Evolutionary conservation across 73 alveolate genomes (phyloP), one percentile per base, ranked within the genome.

Genomic region (Paraurostyla sp.): DNA sequence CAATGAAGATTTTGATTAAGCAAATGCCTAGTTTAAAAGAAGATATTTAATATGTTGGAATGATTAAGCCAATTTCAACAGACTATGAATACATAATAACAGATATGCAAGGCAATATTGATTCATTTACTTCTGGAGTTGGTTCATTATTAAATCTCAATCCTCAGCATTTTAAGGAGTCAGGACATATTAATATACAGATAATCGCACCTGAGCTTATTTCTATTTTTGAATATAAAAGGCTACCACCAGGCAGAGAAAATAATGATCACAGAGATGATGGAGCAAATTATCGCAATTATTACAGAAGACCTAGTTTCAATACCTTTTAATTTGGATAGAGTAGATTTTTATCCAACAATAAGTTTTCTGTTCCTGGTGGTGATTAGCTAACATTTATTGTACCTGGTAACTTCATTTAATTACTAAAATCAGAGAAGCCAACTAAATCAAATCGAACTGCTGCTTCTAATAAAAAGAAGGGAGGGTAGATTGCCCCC

Each of bases 11-110:
- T 43, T 35, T 69, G 25, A 56, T 85, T 6, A 69, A 71, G 33
- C 56, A 85, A 48, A 71, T 85, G 83, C 93, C 93, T 32, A 29
- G 88, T 15, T 50, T 85, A 32, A 33, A 29, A 29, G 93, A 85
- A 30, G 93, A 83, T 20, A 57, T 85, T 25, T 29, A 85, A 43
- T 85, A 85, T 59, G 93, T 85, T 2, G 93, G 93, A 30, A 85
- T 85, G 93, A 36, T 85, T 6, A 69, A 83, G 35, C 80, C 87
- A 9, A 51, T 38, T 2, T 18, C 42, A 16, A 60, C 93, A 9
- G 88, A 68, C 43, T 36, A 20, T 40, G 93, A 85, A 13, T 71
- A 71, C 41, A 69, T 85, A 15, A 29, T 85, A 9, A 59, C 83
- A 3, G 71, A 42, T 30, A 56, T 36, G 52, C 20, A 32, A 0